These are phyloP conservation scores for Yamadazyma epiphylla DNA, from an alignment of 1,139 yeast species.

Conservation along the genomic window DNA sequence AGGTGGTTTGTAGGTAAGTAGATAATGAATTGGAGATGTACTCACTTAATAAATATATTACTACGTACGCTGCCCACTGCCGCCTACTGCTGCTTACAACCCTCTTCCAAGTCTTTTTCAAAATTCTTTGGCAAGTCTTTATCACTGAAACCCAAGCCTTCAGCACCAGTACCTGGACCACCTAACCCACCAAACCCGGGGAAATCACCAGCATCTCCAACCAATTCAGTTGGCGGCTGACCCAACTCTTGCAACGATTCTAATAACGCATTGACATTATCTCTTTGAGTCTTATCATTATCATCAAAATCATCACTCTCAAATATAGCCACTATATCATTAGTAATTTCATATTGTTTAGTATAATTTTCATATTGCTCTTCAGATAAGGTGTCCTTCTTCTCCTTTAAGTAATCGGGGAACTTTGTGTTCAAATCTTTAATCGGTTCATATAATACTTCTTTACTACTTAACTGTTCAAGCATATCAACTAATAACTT, in stretches of 20 bases:
- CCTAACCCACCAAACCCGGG: conserved; percentile 49
- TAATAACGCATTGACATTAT: conserved; percentile 51
- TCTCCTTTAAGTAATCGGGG: conserved; percentile 57
- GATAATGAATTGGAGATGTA: conserved; percentile 2
- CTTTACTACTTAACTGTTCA: conserved; percentile 81
- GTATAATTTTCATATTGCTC: conserved; percentile 50
- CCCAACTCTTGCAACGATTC: conserved; percentile 80
- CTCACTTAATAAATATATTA: not conserved
- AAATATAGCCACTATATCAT: conserved; percentile 51
- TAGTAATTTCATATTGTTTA: conserved; percentile 52
- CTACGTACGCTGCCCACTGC: not conserved
- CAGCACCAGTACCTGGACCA: conserved; percentile 23
- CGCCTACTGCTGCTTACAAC: conserved; percentile 26
- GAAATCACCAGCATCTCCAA: conserved; percentile 62
- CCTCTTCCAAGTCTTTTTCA: conserved; percentile 42
- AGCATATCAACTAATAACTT: conserved; percentile 73
- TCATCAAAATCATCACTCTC: conserved; percentile 56
- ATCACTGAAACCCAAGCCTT: conserved; percentile 35
- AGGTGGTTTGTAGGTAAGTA: conserved; percentile 29
- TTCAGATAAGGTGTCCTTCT: conserved; percentile 40
- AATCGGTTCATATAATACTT: conserved; percentile 83
- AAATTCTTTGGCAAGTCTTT: conserved; percentile 47
- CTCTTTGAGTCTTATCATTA: conserved; percentile 46
- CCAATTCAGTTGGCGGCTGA: conserved; percentile 79
- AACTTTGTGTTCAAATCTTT: conserved; percentile 72